Percentiles rank a stretch among this genome's conserved stretches.
Conservation (phyloP, 352 stramenopile genomes). For the Globisporangium recalcitrans region DNA sequence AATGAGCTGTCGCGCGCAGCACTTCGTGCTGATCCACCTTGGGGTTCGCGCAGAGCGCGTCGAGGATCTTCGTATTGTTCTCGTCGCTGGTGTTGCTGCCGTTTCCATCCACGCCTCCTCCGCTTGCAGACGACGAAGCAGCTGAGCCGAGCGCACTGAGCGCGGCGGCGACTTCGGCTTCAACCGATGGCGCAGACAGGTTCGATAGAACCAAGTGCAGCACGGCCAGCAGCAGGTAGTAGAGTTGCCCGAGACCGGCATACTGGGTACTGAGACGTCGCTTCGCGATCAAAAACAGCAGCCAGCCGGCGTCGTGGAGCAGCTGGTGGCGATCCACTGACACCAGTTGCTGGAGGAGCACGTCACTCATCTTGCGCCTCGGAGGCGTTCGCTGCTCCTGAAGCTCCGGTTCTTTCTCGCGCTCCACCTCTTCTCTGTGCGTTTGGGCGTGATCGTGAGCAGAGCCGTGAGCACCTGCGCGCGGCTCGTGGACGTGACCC, state of each 20-base stretch:
- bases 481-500: slow-evolving; percentile 12
- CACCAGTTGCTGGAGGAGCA: slow-evolving; percentile 11
- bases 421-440: slow-evolving; percentile 21
- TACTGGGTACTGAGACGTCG: slow-evolving; percentile 37
- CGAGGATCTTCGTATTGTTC: slow-evolving; percentile 30
- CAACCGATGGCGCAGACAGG: slow-evolving; percentile 39
- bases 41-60: slow-evolving; percentile 41
- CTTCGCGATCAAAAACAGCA: slow-evolving; percentile 67
- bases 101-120: neutral
- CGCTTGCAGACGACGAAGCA: neutral
- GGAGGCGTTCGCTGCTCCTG: slow-evolving; percentile 3
- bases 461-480: neutral
- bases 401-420: slow-evolving; percentile 12
- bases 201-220: slow-evolving; percentile 61
- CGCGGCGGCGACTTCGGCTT: slow-evolving; percentile 73
- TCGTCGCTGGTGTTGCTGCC: slow-evolving; percentile 2
- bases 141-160: slow-evolving; percentile 57
- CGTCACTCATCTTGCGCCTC: slow-evolving; percentile 16
- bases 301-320: slow-evolving; percentile 66
- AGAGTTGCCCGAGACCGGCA: slow-evolving; percentile 62
- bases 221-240: slow-evolving; percentile 69
- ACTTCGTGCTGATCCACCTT: slow-evolving; percentile 46
- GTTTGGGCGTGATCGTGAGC: slow-evolving; percentile 10
- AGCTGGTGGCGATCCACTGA: slow-evolving; percentile 20
- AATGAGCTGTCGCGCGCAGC: slow-evolving; percentile 28